Base-by-base conservation (phyloP, 257 asterid species). In the Rhazya stricta region DNA sequence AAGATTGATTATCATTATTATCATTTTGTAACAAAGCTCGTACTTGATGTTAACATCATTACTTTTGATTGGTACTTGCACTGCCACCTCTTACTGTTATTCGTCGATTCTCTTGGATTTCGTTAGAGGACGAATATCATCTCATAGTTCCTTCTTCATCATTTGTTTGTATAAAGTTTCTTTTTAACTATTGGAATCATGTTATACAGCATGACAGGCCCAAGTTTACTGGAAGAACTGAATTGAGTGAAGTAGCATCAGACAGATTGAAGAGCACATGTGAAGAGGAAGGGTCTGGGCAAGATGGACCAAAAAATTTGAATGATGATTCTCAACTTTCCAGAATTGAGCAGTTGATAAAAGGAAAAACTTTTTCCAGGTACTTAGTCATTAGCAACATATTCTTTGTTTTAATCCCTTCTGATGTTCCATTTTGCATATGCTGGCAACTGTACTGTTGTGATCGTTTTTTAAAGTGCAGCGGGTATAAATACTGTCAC, bases 331-430 rank as follows among this genome's bases (percentile, higher is more conserved):
- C 85, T 73, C 85, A 81, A 39, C 80, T 89, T 82, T 82, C 86
- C 61, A 85, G 85, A 80, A 89, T 93, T 70, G 95, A 87, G 88
- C 90, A 88, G 86, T 75, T 91, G 80, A 85, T 91, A 75, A 83
- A 87, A 79, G 93, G 86, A 67, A 86, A 79, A 81, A 80, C 86
- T 74, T 91, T 89, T 78, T 85, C 96, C 1, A 81, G 97, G 98
- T 93, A 84, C 9, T 0, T 67, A 41, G 69, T 77, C 72, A 46
- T 37, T n/a, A 32, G 62, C 66, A 69, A 62, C 34, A 46, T 25
- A 34, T 78, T n/a, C n/a, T 13, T 53, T 36, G 29, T n/a, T 16
- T 39, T 25, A 34, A 21, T 75, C 53, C 37, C 32, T 27, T 9
- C 30, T 73, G 39, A 4, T 27, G 50, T 58, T 6, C n/a, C 9